Conservation (phyloP, 2,329 filamentous ascomycete genomes). For the Tricladium varicosporioides region DNA sequence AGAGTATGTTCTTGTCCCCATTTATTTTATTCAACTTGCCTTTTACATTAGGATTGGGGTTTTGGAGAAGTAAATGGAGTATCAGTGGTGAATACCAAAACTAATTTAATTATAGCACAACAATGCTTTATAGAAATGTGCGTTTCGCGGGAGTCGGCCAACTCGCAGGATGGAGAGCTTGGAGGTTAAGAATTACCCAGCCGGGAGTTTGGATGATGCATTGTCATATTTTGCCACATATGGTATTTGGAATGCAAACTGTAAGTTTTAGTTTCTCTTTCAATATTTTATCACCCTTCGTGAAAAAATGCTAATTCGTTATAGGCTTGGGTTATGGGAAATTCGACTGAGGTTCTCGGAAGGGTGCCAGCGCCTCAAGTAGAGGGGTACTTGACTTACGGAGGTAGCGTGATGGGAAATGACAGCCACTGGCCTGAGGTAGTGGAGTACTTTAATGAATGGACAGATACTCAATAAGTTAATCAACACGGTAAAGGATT, state of each 20-base stretch:
- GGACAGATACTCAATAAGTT: too few relatives aligned
- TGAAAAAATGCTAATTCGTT: too few relatives aligned
- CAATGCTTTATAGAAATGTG: slow-evolving; percentile 46
- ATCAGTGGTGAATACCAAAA: too few relatives aligned
- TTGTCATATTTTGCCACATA: slow-evolving; percentile 48
- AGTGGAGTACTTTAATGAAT: too few relatives aligned
- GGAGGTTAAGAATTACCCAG: slow-evolving; percentile 46
- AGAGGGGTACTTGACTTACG: slow-evolving; percentile 34
- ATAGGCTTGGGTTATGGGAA: slow-evolving; percentile 40
- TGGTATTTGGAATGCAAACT: slow-evolving; percentile 43
- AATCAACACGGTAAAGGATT: too few relatives aligned
- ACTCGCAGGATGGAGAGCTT: slow-evolving; percentile 47
- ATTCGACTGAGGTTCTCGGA: slow-evolving; percentile 26
- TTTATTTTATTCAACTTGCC: too few relatives aligned
- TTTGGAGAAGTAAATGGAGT: too few relatives aligned
- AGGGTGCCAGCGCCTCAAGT: slow-evolving; percentile 29
- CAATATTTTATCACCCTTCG: too few relatives aligned
- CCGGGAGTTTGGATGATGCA: slow-evolving; percentile 51
- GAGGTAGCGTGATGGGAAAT: slow-evolving; percentile 33
- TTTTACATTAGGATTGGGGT: too few relatives aligned
- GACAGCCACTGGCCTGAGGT: slow-evolving; percentile 10
- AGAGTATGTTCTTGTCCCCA: too few relatives aligned
- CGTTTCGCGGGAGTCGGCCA: slow-evolving; percentile 33
- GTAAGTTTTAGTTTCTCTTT: too few relatives aligned
- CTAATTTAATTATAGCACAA: too few relatives aligned